Evolutionary conservation across 176 grass and related monocot genomes (phyloP).

Genomic region (Puccinellia tenuiflora): DNA sequence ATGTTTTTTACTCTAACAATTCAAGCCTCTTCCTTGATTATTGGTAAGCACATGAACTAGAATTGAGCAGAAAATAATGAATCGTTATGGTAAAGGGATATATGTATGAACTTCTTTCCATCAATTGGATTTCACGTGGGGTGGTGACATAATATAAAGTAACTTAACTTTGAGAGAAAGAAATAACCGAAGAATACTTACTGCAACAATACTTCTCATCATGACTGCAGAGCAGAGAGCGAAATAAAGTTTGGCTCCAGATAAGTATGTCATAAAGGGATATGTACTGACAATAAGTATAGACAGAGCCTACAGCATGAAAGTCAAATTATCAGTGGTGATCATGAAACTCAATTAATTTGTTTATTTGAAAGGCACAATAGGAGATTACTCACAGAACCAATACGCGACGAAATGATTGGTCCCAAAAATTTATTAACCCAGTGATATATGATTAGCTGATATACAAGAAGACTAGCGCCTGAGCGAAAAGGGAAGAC

Average conservation of each 20-base stretch:
- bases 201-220: constrained; percentile 41
- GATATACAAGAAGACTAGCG: constrained; percentile 54
- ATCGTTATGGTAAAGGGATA: neutral
- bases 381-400: constrained; percentile 36
- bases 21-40: neutral
- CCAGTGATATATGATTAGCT: constrained; percentile 49
- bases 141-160: neutral
- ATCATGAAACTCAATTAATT: neutral
- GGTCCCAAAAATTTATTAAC: constrained; percentile 44
- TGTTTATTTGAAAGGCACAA: neutral
- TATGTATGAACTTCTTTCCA: neutral
- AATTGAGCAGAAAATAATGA: neutral
- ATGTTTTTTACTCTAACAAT: neutral
- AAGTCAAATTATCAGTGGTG: neutral
- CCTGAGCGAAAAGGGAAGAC: constrained; percentile 23
- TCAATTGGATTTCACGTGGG: neutral
- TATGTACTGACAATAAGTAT: constrained; percentile 41
- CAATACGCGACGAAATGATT: constrained; percentile 32
- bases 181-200: neutral
- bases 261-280: constrained; percentile 60
- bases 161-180: neutral
- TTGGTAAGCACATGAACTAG: neutral
- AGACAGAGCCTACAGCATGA: constrained; percentile 41
- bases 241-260: constrained; percentile 32
- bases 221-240: constrained; percentile 51